Percentiles rank a stretch among this genome's conserved stretches.
These are phyloP conservation scores for Trichoderma atrobrunneum DNA, from an alignment of 2,329 filamentous ascomycete species.

Conservation along the genomic window DNA sequence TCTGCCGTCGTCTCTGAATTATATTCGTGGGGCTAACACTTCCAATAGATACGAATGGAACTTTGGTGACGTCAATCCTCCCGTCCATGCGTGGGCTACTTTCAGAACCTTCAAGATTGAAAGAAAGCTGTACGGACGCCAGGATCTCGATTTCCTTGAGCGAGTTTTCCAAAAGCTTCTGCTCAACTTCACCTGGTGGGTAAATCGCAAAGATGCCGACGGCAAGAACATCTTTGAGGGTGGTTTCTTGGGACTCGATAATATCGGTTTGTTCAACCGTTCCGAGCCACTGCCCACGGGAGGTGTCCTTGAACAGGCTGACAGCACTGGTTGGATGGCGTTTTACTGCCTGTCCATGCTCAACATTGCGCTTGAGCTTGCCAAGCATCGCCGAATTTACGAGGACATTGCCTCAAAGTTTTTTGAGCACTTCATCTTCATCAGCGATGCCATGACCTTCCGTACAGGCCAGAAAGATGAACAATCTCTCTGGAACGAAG, in stretches of 20 bases:
- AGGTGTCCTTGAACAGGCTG: conserved; percentile 89
- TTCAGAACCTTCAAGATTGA: conserved; percentile 98
- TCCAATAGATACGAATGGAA: conserved; percentile 79
- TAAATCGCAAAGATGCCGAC: conserved; percentile 90
- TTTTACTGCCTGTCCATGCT: conserved; percentile 97
- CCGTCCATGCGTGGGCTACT: conserved; percentile 92
- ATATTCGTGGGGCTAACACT: conserved; percentile 20
- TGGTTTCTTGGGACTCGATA: conserved; percentile 92
- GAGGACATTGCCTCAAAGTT: conserved; percentile 98
- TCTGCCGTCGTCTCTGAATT: no score
- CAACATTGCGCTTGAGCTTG: conserved; percentile 91
- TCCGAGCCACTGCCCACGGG: conserved; percentile 93
- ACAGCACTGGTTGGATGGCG: conserved; percentile 98
- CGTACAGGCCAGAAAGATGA: conserved; percentile 67
- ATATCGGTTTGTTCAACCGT: conserved; percentile 95
- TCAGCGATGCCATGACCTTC: conserved; percentile 95
- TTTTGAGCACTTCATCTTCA: conserved; percentile 97
- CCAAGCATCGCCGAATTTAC: conserved; percentile 91
- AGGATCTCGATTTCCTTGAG: conserved; percentile 93
- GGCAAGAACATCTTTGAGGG: conserved; percentile 98
- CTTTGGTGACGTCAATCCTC: conserved; percentile 94
- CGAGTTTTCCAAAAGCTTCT: conserved; percentile 94
- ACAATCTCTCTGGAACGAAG: conserved; percentile 90
- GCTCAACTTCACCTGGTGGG: conserved; percentile 99
- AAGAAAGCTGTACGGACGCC: conserved; percentile 91